Base-by-base conservation (phyloP, 139 green algal genomes). In the Tetradesmus lagerheimii region DNA sequence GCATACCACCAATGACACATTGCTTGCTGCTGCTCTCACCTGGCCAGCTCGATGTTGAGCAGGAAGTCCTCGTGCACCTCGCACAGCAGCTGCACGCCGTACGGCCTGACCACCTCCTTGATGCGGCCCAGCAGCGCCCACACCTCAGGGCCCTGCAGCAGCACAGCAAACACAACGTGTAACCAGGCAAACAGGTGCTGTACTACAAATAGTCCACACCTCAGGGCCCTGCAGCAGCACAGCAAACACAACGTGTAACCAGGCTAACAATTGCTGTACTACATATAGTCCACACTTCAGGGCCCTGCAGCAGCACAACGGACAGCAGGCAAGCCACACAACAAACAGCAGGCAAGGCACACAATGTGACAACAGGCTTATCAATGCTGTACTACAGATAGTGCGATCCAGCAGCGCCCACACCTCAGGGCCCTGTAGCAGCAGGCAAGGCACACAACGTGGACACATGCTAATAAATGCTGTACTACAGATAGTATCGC, bases 31-130 rank as follows among this genome's bases (percentile, higher is more conserved):
- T 62, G 8, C n/a, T n/a, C 67, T n/a, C 76, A 14, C 66, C 80
- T 47, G 6, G 92, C 92, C 16, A 94, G 90, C 43, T 76, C 79
- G 15, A 93, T 89, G 85, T 94, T 93, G 62, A 88, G 89, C 74
- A 87, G 35, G 53, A 92, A 93, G 71, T 93, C 88, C 82, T 94
- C 92, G 43, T 94, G 92, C 47, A 94, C 92, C 77, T 94, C 92
- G 85, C 92, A 94, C 77, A 94, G 77, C 43, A 94, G 75, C 89
- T 94, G 87, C 88, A 88, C 91, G 39, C 83, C 47, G 23, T 90
- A 76, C 16, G 90, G 83, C 23, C 83, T 67, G 0, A 91, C 76
- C 25, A 90, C 80, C 27, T 76, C 64, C 18, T 90, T 82, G 23
- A 90, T 31, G 29, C 88, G 81, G 16, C 88, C 87, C 39, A 94